These are phyloP conservation scores for Kondoa malvinella DNA, from an alignment of 768 basidiomycete genomes.

Conservation along the genomic window DNA sequence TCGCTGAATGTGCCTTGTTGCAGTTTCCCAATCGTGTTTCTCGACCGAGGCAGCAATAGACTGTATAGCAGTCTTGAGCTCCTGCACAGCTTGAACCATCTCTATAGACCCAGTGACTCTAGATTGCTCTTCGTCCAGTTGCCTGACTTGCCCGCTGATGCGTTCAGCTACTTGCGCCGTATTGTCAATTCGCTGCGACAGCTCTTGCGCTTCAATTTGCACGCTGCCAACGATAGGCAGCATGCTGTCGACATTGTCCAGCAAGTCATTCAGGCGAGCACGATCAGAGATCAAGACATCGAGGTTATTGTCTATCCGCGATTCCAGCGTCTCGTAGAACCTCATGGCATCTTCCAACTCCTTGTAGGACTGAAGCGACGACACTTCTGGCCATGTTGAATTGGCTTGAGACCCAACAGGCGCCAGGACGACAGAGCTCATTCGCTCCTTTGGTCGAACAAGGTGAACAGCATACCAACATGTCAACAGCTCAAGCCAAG, in stretches of 20 bases:
- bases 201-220: slow-evolving; percentile 15
- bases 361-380: neutral
- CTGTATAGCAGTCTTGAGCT: slow-evolving; percentile 64
- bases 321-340: slow-evolving; percentile 12
- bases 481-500: neutral
- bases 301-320: slow-evolving; percentile 12
- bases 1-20: slow-evolving; percentile 71
- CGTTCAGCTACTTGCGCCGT: slow-evolving; percentile 43
- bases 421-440: neutral
- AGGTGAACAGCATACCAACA: neutral
- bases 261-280: slow-evolving; percentile 8
- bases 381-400: neutral
- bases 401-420: neutral
- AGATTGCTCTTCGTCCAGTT: slow-evolving; percentile 66
- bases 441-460: neutral
- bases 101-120: slow-evolving; percentile 71
- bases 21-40: slow-evolving; percentile 83
- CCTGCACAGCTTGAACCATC: slow-evolving; percentile 78
- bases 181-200: slow-evolving; percentile 13
- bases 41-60: slow-evolving; percentile 49
- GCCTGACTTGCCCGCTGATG: slow-evolving; percentile 75
- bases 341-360: slow-evolving; percentile 7
- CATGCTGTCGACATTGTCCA: slow-evolving; percentile 18
- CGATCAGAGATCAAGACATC: slow-evolving; percentile 9
- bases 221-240: slow-evolving; percentile 17